A percentile compares a stretch with the other conserved stretches of the same genome.
phyloP scores from a whole-genome alignment of 1,284 basidiomycete genomes.

The Malassezia slooffiae region DNA sequence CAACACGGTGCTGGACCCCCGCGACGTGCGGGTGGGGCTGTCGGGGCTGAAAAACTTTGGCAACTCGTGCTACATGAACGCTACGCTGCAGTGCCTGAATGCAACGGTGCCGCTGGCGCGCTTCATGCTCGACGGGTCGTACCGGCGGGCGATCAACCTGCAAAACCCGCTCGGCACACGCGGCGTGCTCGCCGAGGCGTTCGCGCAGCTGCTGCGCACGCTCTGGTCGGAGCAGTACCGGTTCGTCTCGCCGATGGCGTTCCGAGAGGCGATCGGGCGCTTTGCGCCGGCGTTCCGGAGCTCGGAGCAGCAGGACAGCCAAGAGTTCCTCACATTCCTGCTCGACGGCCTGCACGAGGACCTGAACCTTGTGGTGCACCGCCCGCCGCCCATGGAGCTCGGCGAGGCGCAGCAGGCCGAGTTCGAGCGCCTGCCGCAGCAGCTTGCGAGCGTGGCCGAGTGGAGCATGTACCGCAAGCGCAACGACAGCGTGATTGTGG shows the following conservation, averaged over 20 bases:
- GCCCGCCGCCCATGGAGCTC: conserved; percentile 36
- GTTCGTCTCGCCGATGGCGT: conserved; percentile 70
- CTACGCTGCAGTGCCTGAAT: conserved; percentile 43
- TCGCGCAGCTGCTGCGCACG: conserved; percentile 69
- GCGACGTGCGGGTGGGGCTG: conserved; percentile 31
- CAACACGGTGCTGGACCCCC: not conserved
- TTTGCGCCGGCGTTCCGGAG: conserved; percentile 39
- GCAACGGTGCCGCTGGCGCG: conserved; percentile 39
- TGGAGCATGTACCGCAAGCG: conserved; percentile 38
- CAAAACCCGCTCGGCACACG: conserved; percentile 78
- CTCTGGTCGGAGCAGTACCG: conserved; percentile 80
- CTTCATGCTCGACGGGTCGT: conserved; percentile 54
- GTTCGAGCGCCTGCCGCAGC: conserved; percentile 63
- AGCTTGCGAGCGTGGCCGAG: conserved; percentile 47
- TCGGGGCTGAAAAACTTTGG: conserved; percentile 44
- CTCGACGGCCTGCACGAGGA: conserved; percentile 26
- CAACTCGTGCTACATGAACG: conserved; percentile 47
- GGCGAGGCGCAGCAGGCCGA: conserved; percentile 33
- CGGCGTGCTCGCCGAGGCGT: conserved; percentile 69
- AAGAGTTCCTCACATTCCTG: conserved; percentile 26
- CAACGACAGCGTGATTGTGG: conserved; percentile 37
- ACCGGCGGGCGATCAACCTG: conserved; percentile 76
- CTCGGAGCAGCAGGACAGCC: conserved; percentile 36
- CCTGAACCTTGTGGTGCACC: conserved; percentile 28
- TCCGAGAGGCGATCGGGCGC: conserved; percentile 58